Percentiles rank a stretch among this genome's conserved stretches.
phyloP scores from a whole-genome alignment of 2,329 filamentous ascomycete species.

The Fusarium coffeatum region DNA sequence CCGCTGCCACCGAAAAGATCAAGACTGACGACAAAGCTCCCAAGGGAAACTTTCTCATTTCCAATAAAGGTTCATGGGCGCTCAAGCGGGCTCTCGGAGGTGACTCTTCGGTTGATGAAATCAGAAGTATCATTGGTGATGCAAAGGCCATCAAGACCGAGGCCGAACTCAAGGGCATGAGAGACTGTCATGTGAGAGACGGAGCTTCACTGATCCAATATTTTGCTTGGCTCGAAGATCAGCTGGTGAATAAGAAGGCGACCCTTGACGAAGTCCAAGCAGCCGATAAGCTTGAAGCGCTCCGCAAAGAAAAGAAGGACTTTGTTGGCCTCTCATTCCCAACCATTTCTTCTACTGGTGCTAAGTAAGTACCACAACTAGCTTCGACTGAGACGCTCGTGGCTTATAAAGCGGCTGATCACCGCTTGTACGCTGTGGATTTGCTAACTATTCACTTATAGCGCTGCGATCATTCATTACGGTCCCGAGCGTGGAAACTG shows the following conservation, averaged over 20 bases:
- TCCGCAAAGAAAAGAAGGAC: slow-evolving; percentile 74
- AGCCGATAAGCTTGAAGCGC: slow-evolving; percentile 88
- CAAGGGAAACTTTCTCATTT: slow-evolving; percentile 80
- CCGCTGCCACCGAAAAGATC: slow-evolving; percentile 54
- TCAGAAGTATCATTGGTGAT: slow-evolving; percentile 87
- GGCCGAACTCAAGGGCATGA: slow-evolving; percentile 90
- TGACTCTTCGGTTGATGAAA: slow-evolving; percentile 84
- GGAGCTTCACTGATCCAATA: slow-evolving; percentile 91
- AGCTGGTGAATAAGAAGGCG: slow-evolving; percentile 78
- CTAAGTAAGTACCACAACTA: slow-evolving; percentile 65
- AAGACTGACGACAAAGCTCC: slow-evolving; percentile 48
- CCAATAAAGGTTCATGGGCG: slow-evolving; percentile 93
- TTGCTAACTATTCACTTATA: slow-evolving; percentile 51
- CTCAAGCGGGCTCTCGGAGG: slow-evolving; percentile 87
- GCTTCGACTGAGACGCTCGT: background rate
- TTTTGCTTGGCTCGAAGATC: slow-evolving; percentile 96
- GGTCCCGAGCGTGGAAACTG: slow-evolving; percentile 86
- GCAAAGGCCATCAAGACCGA: slow-evolving; percentile 96
- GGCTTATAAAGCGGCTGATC: background rate
- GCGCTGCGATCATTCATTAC: slow-evolving; percentile 96
- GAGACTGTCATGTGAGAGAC: slow-evolving; percentile 91
- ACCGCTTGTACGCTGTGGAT: background rate
- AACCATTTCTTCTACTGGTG: slow-evolving; percentile 93
- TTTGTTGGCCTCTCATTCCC: slow-evolving; percentile 94
- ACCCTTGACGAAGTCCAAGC: slow-evolving; percentile 87